Base-by-base conservation (phyloP, 1,139 yeast genomes). In the Pichia sp. region DNA sequence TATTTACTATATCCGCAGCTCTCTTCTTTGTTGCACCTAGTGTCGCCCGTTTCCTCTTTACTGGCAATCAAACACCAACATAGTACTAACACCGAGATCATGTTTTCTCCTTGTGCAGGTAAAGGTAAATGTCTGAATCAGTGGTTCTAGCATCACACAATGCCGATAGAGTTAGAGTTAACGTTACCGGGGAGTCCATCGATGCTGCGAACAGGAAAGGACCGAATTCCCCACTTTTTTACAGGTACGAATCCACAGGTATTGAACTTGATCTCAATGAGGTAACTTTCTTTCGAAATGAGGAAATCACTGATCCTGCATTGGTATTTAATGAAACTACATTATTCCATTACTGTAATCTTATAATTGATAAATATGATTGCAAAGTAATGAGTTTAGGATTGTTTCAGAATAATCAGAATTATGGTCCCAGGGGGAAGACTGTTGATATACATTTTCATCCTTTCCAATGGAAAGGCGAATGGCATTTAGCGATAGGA, bases 401-500 rank as follows among this genome's bases (percentile, higher is more conserved):
- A 6, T 36, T 60, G 12, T 59, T 53, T 42, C 43, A 49, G 22
- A 40, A 50, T 11, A 30, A 28, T 2, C 38, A 40, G 4, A 43
- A 52, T 33, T 54, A 46, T 42, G 63, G 63, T 1, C 63, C 63
- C 1, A 52, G 42, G 24, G 32, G 23, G 2, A 36, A 40, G 9
- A n/a, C 28, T 22, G 39, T 47, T 9, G 55, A 52, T 14, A 36
- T 58, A 23, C 42, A 52, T 11, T 51, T 60, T 28, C 60, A 56
- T 36, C 64, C 64, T 2, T 58, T 59, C 28, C 40, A 34, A 14
- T 56, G 55, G 54, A 45, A 50, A 8, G 50, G 49, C 15, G 50
- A 56, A 33, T 60, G 63, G 63, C 62, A 60, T 45, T 43, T 60
- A 15, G 62, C 59, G 1, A 43, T 60, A n/a, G 60, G 55, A 10